Evolutionary conservation across 73 alveolate species (phyloP), one percentile per base, ranked within the genome.

Genomic region (Paramecium sexaurelia): DNA sequence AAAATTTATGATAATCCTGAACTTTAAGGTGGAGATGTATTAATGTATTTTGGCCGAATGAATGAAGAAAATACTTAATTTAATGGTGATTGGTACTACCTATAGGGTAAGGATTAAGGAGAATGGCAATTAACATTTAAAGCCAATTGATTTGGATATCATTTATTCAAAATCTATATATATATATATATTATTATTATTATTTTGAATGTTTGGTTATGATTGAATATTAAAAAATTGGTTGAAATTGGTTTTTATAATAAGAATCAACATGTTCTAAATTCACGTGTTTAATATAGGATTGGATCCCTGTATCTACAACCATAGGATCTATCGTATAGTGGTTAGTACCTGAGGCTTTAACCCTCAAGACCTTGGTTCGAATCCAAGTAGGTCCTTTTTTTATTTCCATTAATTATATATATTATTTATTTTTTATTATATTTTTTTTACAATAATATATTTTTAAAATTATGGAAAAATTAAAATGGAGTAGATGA

Each of bases 331-430:
- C 90, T 78, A 78, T 78, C 90, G 90, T 78, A 78, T 78, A 78
- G 90, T 45, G 90, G 90, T 78, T 78, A 78, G 90, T 78, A 78
- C 90, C 90, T 78, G 75, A 78, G 90, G 90, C 90, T 78, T 33
- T 78, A 78, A 78, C 90, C 90, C 90, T 78, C 75, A 78, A 78
- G 90, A 78, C 90, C 90, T 78, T 78, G 90, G 90, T 78, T 78
- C 90, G 90, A 78, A 43, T 78, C 90, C 90, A 78, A 78, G 90
- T 78, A 78, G 90, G 90, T 78, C 90, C 90, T 78, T 24, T 78
- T 75, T 78, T 78, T 69, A 2, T 69, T 78, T 78, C 26, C 1
- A 11, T 61, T 26, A n/a, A 17, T 61, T 61, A 26, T 61, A 61
- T 61, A n/a, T 61, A 47, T 61, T 26, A 61, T 26, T 26, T 6